These are phyloP conservation scores for Gossypium lobatum DNA, from an alignment of 441 rosid genomes.

Conservation along the genomic window DNA sequence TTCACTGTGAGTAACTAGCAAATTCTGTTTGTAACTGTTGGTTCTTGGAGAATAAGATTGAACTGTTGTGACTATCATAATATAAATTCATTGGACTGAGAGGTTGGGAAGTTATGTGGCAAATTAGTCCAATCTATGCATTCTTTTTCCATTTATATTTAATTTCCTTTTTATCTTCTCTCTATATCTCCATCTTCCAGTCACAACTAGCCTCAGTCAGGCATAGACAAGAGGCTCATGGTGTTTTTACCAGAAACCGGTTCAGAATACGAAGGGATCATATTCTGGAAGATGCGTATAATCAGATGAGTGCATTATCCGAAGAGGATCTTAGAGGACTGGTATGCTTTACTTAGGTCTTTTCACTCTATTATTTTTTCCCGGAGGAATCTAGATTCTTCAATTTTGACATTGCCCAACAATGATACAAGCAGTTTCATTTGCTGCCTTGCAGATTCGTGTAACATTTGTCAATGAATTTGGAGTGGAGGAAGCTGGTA, in stretches of 20 bases:
- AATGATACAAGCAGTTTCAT: no score
- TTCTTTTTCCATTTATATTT: slow-evolving; percentile 7
- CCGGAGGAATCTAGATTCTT: no score
- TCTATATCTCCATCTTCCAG: slow-evolving; percentile 43
- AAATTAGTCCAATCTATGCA: slow-evolving; percentile 9
- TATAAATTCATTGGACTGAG: slow-evolving; percentile 12
- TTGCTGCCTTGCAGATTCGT: slow-evolving; percentile 66
- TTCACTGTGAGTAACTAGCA: slow-evolving; percentile 42
- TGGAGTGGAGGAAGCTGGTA: slow-evolving; percentile 99
- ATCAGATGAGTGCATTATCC: slow-evolving; percentile 90
- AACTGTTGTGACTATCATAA: neutral
- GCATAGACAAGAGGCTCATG: slow-evolving; percentile 70
- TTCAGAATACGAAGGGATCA: slow-evolving; percentile 93
- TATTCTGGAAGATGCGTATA: slow-evolving; percentile 95
- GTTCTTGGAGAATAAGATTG: slow-evolving; percentile 4
- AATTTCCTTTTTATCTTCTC: no score
- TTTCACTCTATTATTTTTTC: no score
- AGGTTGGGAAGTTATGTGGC: slow-evolving; percentile 3
- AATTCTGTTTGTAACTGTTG: slow-evolving; percentile 12
- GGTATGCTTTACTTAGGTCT: slow-evolving; percentile 60
- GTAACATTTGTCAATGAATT: slow-evolving; percentile 93
- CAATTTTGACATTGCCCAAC: no score
- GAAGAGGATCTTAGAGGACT: slow-evolving; percentile 94
- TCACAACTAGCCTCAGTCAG: slow-evolving; percentile 69
- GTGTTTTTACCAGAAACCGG: slow-evolving; percentile 73